Base-by-base conservation (phyloP, 306 rosid genomes). In the Acacia confusa region DNA sequence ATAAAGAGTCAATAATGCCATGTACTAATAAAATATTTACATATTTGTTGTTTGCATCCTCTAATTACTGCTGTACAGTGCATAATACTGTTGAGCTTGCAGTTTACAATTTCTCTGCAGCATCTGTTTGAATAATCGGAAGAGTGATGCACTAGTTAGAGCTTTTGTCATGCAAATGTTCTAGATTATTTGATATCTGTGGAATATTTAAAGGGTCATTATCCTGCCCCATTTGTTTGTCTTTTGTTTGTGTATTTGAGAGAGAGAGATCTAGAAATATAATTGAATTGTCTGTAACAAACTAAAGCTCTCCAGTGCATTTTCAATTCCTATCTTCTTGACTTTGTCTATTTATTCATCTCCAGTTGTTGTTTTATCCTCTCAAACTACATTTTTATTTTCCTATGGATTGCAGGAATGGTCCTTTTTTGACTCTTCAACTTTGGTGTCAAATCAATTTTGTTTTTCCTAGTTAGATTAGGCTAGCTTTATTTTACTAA, bases 401-500 rank as follows among this genome's bases (percentile, higher is more conserved):
- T 75, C 52, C 30, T 44, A 50, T 64, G 11, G 61, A 61, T 60
- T 57, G 45, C 71, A 22, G 12, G 57, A 47, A 9, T 50, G 48
- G 57, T 75, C 41, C 41, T 64, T 79, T 36, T 36, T 30, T 57
- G 65, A 70, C 72, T 61, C 48, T 50, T 61, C 25, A 50, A 73
- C 65, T 32, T 76, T 74, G 13, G 57, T 72, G 55, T 68, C 15
- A 61, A 43, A 74, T 78, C 24, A 30, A 69, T 50, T 76, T 78
- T 47, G 24, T 32, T 61, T 61, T 66, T 48, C 64, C 58, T 60
- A 44, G 55, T 58, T 78, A 41, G 73, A n/a, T 78, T 65, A 55
- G 60, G 85, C 75, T 60, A 57, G 60, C 70, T 81, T 77, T 68
- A 68, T 48, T 84, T 36, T 74, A 74, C 86, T 86, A 72, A 87